Evolutionary conservation across 208 protist species (phyloP), one percentile per base, ranked within the genome.

Genomic region (Wallacemonas sp.): DNA sequence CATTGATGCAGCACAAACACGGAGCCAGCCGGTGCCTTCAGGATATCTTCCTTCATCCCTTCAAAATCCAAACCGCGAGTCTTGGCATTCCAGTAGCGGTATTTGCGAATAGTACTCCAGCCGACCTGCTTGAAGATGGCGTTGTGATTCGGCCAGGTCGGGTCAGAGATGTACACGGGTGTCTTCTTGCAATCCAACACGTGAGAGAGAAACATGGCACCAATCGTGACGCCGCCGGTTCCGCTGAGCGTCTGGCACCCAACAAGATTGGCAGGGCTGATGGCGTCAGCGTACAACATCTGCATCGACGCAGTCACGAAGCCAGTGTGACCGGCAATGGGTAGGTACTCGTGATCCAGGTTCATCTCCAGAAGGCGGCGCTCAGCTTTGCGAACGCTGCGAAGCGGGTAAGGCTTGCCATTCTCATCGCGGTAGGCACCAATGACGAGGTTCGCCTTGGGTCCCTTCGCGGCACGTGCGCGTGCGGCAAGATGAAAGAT

Each of bases 391-490:
- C 78, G 75, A 8, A 99, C 95, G 17, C 80, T 86, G 21, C 71
- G 67, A 0, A 99, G 88, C 2, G 99, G 94, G 51, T 93, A 90
- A n/a, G 98, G 96, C 55, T 87, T 83, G 4, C 96, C 97, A 1
- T 97, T 55, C 21, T 97, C 94, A 41, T 96, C 93, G 62, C 98
- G 86, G 83, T 99, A 99, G 27, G 98, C 98, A 36, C 98, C 98
- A 49, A 99, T 97, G 47, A 96, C 88, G 31, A 99, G 88, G 76
- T 99, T 95, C 2, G 98, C 88, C 82, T 99, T 99, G 9, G 80
- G 77, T 14, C 64, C 77, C 14, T 61, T 68, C 9, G 80, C 89
- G 1, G 46, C 62, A 39, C 77, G 77, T 1, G 89, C 89, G 2
- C 49, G 38, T 0, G 21, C 38, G 9, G 78, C 49, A 11, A 91